A percentile compares a stretch with the other conserved stretches of the same genome.
These are phyloP conservation scores for Epichloe aotearoae DNA, from an alignment of 2,329 filamentous ascomycete genomes.

Conservation along the genomic window DNA sequence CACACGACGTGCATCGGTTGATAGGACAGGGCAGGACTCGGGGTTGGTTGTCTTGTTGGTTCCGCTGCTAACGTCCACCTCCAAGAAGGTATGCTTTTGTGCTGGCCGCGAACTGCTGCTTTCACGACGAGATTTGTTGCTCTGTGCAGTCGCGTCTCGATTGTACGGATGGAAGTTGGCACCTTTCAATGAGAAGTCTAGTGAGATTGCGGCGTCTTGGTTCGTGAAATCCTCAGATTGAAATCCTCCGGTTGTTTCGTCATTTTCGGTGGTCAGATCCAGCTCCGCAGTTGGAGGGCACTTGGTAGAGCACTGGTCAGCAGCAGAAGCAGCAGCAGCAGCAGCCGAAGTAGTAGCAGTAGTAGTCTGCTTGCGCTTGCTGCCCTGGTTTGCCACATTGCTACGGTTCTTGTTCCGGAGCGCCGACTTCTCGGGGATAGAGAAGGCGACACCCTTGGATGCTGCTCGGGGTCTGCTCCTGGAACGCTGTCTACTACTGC, in stretches of 20 bases:
- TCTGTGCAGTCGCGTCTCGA: conserved; percentile 11
- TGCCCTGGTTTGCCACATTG: conserved; percentile 27
- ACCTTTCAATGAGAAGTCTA: conserved; percentile 16
- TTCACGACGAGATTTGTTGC: conserved; percentile 13
- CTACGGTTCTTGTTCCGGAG: conserved; percentile 15
- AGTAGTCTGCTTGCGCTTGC: conserved; percentile 22
- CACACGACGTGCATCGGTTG: conserved; percentile 37
- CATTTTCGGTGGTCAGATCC: conserved; percentile 18
- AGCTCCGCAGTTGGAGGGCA: conserved; percentile 10
- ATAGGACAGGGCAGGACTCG: conserved; percentile 32
- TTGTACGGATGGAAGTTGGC: conserved; percentile 5
- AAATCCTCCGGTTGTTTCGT: conserved; percentile 22
- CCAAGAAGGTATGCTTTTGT: conserved; percentile 11
- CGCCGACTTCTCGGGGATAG: conserved; percentile 24
- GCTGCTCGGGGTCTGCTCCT: conserved; percentile 13
- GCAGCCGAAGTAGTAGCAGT: background rate
- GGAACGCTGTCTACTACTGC: conserved; percentile 15
- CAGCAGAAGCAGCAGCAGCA: background rate
- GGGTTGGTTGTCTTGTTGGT: conserved; percentile 14
- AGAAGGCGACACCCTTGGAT: conserved; percentile 24
- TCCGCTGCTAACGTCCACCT: conserved; percentile 12
- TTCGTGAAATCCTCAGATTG: conserved; percentile 21
- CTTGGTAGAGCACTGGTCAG: background rate
- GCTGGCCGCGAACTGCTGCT: conserved; percentile 15
- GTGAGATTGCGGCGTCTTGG: conserved; percentile 21